These are phyloP conservation scores for Pseudocercospora eumusae DNA, from an alignment of 2,329 filamentous ascomycete species.

Conservation along the genomic window DNA sequence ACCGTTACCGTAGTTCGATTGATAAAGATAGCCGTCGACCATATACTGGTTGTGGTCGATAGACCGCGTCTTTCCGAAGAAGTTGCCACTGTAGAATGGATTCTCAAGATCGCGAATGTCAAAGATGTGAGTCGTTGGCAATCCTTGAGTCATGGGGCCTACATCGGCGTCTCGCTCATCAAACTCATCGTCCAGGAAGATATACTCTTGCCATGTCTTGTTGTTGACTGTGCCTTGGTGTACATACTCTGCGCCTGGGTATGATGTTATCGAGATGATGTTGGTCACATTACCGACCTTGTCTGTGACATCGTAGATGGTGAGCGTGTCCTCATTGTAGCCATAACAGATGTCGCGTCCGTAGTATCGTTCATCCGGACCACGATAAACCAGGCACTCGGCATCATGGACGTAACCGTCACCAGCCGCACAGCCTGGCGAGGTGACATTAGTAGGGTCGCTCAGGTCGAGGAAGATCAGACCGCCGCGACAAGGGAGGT, in stretches of 20 bases:
- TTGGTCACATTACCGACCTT: constrained; percentile 39
- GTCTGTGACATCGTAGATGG: constrained; percentile 50
- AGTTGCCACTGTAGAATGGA: constrained; percentile 45
- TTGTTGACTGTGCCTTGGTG: constrained; percentile 58
- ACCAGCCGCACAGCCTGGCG: constrained; percentile 51
- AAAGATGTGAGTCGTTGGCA: constrained; percentile 48
- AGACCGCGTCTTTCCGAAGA: constrained; percentile 37
- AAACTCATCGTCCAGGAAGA: constrained; percentile 58
- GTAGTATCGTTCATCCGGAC: constrained; percentile 49
- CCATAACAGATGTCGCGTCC: constrained; percentile 54
- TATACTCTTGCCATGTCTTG: constrained; percentile 43
- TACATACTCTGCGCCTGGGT: constrained; percentile 53
- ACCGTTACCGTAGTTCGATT: constrained; percentile 43
- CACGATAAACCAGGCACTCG: constrained; percentile 54
- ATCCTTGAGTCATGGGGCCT: constrained; percentile 35
- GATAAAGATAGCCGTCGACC: constrained; percentile 41
- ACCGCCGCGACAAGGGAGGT: constrained; percentile 48
- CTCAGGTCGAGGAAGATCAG: constrained; percentile 57
- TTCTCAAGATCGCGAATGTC: constrained; percentile 50
- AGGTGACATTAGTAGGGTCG: constrained; percentile 53
- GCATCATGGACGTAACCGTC: constrained; percentile 61
- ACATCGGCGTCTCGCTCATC: constrained; percentile 46
- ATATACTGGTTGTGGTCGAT: constrained; percentile 50
- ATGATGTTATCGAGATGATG: constrained; percentile 52
- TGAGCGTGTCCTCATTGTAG: constrained; percentile 53